phyloP scores from a whole-genome alignment of 495 filamentous ascomycete species.

The Podospora pseudopauciseta region DNA sequence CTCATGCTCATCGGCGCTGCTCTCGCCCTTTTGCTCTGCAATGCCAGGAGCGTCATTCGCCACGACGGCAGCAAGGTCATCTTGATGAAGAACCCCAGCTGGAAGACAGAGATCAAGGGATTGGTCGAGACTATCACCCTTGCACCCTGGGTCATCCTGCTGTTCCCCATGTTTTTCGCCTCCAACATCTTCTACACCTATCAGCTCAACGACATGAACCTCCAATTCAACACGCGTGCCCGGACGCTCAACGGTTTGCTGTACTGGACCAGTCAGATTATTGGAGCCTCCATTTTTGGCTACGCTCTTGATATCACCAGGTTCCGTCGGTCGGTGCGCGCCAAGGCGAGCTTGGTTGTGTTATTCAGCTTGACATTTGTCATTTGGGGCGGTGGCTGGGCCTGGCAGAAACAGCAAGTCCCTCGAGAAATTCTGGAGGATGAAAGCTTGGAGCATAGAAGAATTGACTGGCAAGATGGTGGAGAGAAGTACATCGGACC shows the following conservation, averaged over 20 bases:
- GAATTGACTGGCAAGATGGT: slow-evolving; percentile 60
- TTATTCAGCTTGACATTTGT: slow-evolving; percentile 73
- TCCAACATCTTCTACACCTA: slow-evolving; percentile 82
- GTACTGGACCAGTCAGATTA: slow-evolving; percentile 86
- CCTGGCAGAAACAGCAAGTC: slow-evolving; percentile 61
- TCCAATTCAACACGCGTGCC: slow-evolving; percentile 78
- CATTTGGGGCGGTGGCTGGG: slow-evolving; percentile 87
- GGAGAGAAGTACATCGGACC: slow-evolving; percentile 64
- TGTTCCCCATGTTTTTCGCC: slow-evolving; percentile 85
- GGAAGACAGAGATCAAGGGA: slow-evolving; percentile 72
- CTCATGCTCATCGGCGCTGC: slow-evolving; percentile 74
- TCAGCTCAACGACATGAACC: slow-evolving; percentile 62
- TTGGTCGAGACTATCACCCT: slow-evolving; percentile 68
- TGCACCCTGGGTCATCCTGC: slow-evolving; percentile 73
- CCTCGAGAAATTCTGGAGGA: slow-evolving; percentile 46
- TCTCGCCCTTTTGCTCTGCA: slow-evolving; percentile 67
- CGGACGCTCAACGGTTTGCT: slow-evolving; percentile 77
- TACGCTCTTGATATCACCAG: slow-evolving; percentile 64
- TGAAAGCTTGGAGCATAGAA: slow-evolving; percentile 32
- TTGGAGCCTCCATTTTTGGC: slow-evolving; percentile 77
- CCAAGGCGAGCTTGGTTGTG: slow-evolving; percentile 62
- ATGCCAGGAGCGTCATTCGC: slow-evolving; percentile 73
- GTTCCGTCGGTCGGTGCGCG: slow-evolving; percentile 67
- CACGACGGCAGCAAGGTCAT: slow-evolving; percentile 74
- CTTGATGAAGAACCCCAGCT: slow-evolving; percentile 81